Evolutionary conservation across 177 flowering plant genomes (phyloP).

Genomic region (Vitis hybrid): DNA sequence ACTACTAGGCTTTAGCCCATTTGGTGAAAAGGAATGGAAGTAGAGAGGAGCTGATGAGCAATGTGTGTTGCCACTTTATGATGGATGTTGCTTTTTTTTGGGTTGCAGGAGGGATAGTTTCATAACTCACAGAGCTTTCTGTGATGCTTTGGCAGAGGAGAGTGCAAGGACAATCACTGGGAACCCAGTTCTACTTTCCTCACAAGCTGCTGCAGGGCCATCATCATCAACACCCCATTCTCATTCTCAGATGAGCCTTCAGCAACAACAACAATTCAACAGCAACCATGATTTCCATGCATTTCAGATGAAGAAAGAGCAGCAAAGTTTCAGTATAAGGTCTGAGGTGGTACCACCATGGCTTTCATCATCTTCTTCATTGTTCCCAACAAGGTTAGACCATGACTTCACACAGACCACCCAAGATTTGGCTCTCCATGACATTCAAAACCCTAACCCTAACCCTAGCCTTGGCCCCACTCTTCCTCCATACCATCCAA

Average conservation of each 20-base stretch:
- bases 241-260: constrained; percentile 16
- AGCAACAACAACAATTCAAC: constrained; percentile 26
- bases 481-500: constrained; percentile 28
- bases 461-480: constrained; percentile 41
- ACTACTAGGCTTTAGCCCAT: constrained; percentile 13
- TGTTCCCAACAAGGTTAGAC: constrained; percentile 31
- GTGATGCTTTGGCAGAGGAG: constrained; percentile 94
- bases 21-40: background rate
- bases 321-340: constrained; percentile 32
- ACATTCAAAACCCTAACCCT: constrained; percentile 23
- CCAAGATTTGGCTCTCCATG: constrained; percentile 12
- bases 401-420: constrained; percentile 31
- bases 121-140: constrained; percentile 92
- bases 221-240: constrained; percentile 17
- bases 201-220: constrained; percentile 9
- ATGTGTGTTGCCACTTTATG: background rate
- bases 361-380: constrained; percentile 36
- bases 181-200: constrained; percentile 30
- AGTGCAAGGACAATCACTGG: constrained; percentile 54
- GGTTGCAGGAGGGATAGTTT: constrained; percentile 90
- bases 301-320: constrained; percentile 54
- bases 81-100: constrained; percentile 7
- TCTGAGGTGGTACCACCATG: constrained; percentile 57
- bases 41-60: background rate
- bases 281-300: constrained; percentile 28